Conservation (phyloP, 495 filamentous ascomycete genomes). For the Aspergillus funiculosus region DNA sequence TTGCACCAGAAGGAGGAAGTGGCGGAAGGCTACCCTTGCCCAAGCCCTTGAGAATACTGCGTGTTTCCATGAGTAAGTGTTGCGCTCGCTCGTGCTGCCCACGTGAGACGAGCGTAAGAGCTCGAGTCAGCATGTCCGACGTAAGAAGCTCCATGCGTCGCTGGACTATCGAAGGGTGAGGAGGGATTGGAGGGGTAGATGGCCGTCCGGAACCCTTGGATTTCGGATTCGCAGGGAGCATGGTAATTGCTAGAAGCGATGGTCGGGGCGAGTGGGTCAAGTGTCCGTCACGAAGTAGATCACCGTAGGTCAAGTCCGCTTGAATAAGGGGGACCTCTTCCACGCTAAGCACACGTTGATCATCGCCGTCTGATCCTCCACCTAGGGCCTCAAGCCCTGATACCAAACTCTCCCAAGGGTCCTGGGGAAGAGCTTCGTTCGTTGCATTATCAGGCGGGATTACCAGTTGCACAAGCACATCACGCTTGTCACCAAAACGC, state of each 20-base stretch:
- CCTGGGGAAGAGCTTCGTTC: conserved; percentile 81
- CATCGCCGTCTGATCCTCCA: conserved; percentile 83
- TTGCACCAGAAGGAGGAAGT: conserved; percentile 54
- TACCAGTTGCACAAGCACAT: conserved; percentile 91
- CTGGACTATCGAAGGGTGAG: conserved; percentile 92
- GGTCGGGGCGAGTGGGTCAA: conserved; percentile 82
- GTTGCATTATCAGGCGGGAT: conserved; percentile 85
- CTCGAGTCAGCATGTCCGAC: conserved; percentile 94
- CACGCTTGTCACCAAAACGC: conserved; percentile 94
- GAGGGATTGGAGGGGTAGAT: conserved; percentile 79
- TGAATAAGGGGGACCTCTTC: conserved; percentile 96
- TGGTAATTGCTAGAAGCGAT: conserved; percentile 93
- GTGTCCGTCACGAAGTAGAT: conserved; percentile 87
- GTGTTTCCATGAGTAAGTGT: conserved; percentile 84
- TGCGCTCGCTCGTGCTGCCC: conserved; percentile 91
- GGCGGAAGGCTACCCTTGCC: conserved; percentile 93
- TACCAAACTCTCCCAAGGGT: conserved; percentile 95
- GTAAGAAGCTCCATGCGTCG: conserved; percentile 96
- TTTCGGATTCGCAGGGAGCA: conserved; percentile 72
- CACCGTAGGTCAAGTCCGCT: conserved; percentile 88
- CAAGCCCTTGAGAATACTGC: conserved; percentile 91
- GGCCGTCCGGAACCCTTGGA: conserved; percentile 54
- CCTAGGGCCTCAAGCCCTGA: conserved; percentile 93
- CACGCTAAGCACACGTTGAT: conserved; percentile 74
- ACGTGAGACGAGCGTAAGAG: conserved; percentile 82